These are phyloP conservation scores for Rhypophila decipiens DNA, from an alignment of 495 filamentous ascomycete genomes.

Conservation along the genomic window DNA sequence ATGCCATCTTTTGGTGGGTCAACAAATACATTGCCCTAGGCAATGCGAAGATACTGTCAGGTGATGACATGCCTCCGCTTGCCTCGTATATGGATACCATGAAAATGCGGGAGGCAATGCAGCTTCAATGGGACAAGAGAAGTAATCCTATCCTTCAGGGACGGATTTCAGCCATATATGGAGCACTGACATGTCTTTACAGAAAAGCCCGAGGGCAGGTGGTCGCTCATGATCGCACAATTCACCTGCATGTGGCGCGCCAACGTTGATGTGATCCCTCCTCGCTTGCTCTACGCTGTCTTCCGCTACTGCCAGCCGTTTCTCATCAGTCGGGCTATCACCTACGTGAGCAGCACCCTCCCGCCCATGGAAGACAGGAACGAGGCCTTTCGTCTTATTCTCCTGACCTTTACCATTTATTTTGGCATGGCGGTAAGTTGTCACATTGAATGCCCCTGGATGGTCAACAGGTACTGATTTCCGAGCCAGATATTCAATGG, in stretches of 20 bases:
- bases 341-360: slow-evolving; percentile 31
- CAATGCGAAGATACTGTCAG: slow-evolving; percentile 11
- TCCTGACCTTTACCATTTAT: slow-evolving; percentile 53
- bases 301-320: slow-evolving; percentile 57
- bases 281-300: slow-evolving; percentile 45
- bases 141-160: neutral
- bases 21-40: slow-evolving; percentile 18
- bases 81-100: slow-evolving; percentile 1
- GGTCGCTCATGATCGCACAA: slow-evolving; percentile 15
- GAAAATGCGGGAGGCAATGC: slow-evolving; percentile 7
- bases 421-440: slow-evolving; percentile 47
- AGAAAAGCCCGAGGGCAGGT: slow-evolving; percentile 10
- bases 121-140: slow-evolving; percentile 7
- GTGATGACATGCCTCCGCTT: slow-evolving; percentile 15
- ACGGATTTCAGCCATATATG: neutral
- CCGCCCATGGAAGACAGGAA: slow-evolving; percentile 36
- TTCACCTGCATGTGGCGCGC: slow-evolving; percentile 43
- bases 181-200: too few relatives aligned
- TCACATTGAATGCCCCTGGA: neutral
- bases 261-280: slow-evolving; percentile 40
- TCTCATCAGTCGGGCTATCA: slow-evolving; percentile 48
- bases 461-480: slow-evolving; percentile 4
- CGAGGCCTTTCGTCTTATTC: slow-evolving; percentile 49
- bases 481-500: slow-evolving; percentile 36
- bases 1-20: slow-evolving; percentile 29